These are phyloP conservation scores for Chenopodium berlandieri DNA, from an alignment of 148 eudicot species.

Conservation along the genomic window DNA sequence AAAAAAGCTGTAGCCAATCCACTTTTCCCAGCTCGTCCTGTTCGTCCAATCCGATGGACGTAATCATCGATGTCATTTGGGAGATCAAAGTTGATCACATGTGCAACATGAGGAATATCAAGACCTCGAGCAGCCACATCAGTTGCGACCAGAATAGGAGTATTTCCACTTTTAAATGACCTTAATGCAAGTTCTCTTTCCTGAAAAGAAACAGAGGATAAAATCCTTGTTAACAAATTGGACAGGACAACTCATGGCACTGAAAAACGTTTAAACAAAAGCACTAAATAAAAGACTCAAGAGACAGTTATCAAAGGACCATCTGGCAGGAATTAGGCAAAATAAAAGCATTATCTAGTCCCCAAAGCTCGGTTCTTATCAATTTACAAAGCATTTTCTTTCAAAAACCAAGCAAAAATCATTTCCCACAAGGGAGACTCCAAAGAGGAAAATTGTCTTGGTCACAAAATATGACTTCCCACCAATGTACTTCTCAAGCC, in stretches of 20 bases:
- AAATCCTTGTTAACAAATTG: neutral
- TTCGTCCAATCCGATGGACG: constrained; percentile 86
- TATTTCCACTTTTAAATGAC: constrained; percentile 71
- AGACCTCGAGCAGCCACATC: constrained; percentile 95
- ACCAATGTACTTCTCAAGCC: neutral
- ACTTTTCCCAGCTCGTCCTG: constrained; percentile 88
- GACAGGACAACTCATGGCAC: neutral
- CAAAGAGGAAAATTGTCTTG: neutral
- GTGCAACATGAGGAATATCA: constrained; percentile 85
- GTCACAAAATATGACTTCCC: neutral
- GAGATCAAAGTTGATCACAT: constrained; percentile 81
- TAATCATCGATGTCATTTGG: constrained; percentile 88
- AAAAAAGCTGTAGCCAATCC: constrained; percentile 93
- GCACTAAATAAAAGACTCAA: neutral
- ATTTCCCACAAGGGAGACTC: neutral
- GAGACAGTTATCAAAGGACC: neutral
- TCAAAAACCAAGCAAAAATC: neutral
- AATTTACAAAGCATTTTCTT: neutral
- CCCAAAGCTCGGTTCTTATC: neutral
- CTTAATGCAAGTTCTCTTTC: constrained; percentile 82
- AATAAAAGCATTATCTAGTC: neutral
- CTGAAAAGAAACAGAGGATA: constrained; percentile 33
- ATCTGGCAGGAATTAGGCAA: neutral
- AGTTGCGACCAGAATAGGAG: constrained; percentile 84
- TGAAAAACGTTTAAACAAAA: neutral